Evolutionary conservation across 169 alveolate genomes (phyloP), one percentile per base, ranked within the genome.

Genomic region (Hepatocystis sp.): DNA sequence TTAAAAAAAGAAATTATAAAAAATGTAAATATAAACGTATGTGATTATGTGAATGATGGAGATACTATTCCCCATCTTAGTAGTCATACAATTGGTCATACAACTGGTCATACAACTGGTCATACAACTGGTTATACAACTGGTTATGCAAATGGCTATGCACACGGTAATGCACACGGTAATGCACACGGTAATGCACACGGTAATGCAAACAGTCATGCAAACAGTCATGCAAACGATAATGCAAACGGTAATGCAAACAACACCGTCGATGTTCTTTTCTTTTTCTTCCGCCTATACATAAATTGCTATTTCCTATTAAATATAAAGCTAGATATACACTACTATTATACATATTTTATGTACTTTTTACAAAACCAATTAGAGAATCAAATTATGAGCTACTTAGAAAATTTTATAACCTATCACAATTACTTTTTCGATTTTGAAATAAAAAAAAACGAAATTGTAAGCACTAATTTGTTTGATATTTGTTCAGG

Each of bases 201-300:
- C n/a, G n/a, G n/a, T n/a, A n/a, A n/a, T n/a, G n/a, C n/a, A n/a
- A n/a, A n/a, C n/a, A n/a, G n/a, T n/a, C n/a, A n/a, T n/a, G n/a
- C n/a, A n/a, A n/a, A n/a, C n/a, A n/a, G n/a, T n/a, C n/a, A n/a
- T n/a, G n/a, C n/a, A n/a, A n/a, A n/a, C n/a, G n/a, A n/a, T 36
- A 23, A 17, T 51, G 5, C 30, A 34, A 39, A 25, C 28, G 2
- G 32, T 11, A 25, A 42, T 21, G 30, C 42, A 39, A 19, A 53
- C 19, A 60, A 8, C 27, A 47, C 49, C 13, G 23, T 46, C n/a
- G 28, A 46, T 2, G 44, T 36, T 2, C 11, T 61, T 21, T 39
- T 64, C n/a, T 81, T 81, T 23, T 63, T 81, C 36, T 81, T 23
- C 42, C 66, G 84, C 15, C 42, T 81, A 25, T 81, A 81, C 46